Evolutionary conservation across 164 flowering plant species (phyloP), one percentile per base, ranked within the genome.

Genomic region (Nymphaea colorata): DNA sequence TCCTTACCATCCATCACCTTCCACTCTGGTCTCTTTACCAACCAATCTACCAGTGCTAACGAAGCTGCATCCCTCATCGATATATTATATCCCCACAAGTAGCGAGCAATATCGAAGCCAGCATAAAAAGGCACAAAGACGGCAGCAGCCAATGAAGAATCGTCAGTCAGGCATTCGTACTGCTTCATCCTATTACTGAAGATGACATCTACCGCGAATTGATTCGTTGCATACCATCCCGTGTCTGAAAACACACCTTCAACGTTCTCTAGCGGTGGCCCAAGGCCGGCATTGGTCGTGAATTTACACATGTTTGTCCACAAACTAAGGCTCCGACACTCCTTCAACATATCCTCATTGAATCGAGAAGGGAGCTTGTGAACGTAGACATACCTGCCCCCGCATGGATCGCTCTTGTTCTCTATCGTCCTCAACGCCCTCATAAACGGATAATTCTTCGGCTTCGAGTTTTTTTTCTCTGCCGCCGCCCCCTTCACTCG

Each of bases 271-370:
- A 91, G 81, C 3, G 91, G 92, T 0, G 97, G 97, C 25, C 98
- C 98, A n/a, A 91, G 80, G 67, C 98, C 96, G 0, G 83, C 84
- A 80, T 89, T 91, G 14, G 72, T 83, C 0, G 80, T 85, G 81
- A 85, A 91, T 77, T 83, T 87, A 65, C 98, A 93, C 98, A 91
- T 91, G 65, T 91, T 82, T 57, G 91, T 85, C 98, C 98, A 93
- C 16, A 82, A 76, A 72, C 91, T 91, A 14, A 91, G 75, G 42
- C 78, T 82, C 74, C 45, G 78, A 66, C 97, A 93, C 67, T 91
- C 86, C 82, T 81, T 89, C 42, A 93, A 79, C 96, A 91, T 89
- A 61, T 91, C 96, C 76, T 84, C 94, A 71, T 91, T 93, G 73
- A 91, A 93, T 77, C 82, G 76, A 0, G 96, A 71, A 41, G 96